phyloP scores from a whole-genome alignment of 306 rosid genomes.

The Cucurbita pepo region DNA sequence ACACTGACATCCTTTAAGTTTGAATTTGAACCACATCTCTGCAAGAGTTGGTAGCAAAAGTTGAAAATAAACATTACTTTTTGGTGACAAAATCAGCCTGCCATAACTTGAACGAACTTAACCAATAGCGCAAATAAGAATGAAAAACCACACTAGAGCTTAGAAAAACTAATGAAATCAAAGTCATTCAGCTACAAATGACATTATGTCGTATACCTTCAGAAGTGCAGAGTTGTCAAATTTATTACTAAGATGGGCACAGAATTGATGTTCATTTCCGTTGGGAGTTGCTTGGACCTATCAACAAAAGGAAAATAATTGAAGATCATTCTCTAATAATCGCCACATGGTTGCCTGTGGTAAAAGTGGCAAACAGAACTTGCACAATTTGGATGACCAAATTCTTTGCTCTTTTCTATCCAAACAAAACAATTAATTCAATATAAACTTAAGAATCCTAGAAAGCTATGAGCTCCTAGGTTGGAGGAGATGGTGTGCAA shows the following conservation, averaged over 20 bases:
- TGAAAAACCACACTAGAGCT: background rate
- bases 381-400: background rate
- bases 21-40: conserved; percentile 86
- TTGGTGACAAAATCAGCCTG: background rate
- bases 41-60: conserved; percentile 8
- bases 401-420: background rate
- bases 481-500: too few species aligned
- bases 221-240: conserved; percentile 53
- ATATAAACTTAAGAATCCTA: background rate
- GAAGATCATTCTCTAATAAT: background rate
- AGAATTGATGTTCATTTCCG: conserved; percentile 24
- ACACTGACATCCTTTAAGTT: conserved; percentile 28
- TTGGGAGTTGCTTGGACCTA: conserved; percentile 38
- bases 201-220: conserved; percentile 26
- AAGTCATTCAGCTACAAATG: background rate
- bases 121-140: background rate
- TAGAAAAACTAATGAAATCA: background rate
- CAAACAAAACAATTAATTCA: background rate
- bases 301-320: background rate
- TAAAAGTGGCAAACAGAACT: background rate
- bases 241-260: conserved; percentile 29
- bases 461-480: background rate
- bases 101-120: background rate
- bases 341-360: background rate
- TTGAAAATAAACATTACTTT: background rate